Conservation (phyloP, 1,284 basidiomycete species). For the Sutorius eximius region DNA sequence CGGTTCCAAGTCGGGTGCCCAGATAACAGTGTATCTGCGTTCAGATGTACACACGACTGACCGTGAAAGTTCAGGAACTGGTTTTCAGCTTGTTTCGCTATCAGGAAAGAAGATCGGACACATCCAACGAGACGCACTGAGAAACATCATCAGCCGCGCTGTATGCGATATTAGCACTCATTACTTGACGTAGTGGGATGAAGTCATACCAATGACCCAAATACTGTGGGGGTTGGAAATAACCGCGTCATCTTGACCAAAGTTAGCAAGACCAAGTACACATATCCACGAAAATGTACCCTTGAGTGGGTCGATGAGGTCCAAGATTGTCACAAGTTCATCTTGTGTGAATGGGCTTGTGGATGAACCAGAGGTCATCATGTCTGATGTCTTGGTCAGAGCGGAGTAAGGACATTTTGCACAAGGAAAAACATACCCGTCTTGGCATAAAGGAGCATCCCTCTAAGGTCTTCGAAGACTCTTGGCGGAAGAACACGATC, state of each 20-base stretch:
- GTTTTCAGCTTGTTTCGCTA: slow-evolving; percentile 10
- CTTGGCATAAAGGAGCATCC: slow-evolving; percentile 22
- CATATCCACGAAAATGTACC: not conserved
- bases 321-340: slow-evolving; percentile 13
- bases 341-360: slow-evolving; percentile 19
- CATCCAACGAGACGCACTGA: slow-evolving; percentile 8
- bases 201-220: slow-evolving; percentile 20
- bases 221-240: slow-evolving; percentile 12
- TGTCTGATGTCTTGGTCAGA: slow-evolving; percentile 7
- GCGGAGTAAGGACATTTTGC: not conserved
- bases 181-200: not conserved
- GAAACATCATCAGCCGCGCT: slow-evolving; percentile 20
- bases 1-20: slow-evolving; percentile 11
- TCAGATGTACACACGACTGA: slow-evolving; percentile 12
- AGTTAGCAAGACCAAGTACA: not conserved
- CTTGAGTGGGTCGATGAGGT: slow-evolving; percentile 19
- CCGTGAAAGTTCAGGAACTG: slow-evolving; percentile 19
- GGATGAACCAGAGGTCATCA: slow-evolving; percentile 21
- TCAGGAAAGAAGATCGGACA: not conserved
- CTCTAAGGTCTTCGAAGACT: slow-evolving; percentile 15
- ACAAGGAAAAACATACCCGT: slow-evolving; percentile 9
- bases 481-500: slow-evolving; percentile 5
- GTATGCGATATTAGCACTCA: not conserved
- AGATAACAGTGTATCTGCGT: slow-evolving; percentile 12
- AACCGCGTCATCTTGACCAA: slow-evolving; percentile 1